Evolutionary conservation across 2,329 filamentous ascomycete genomes (phyloP), one percentile per base, ranked within the genome.

Genomic region (Lachnellula suecica): DNA sequence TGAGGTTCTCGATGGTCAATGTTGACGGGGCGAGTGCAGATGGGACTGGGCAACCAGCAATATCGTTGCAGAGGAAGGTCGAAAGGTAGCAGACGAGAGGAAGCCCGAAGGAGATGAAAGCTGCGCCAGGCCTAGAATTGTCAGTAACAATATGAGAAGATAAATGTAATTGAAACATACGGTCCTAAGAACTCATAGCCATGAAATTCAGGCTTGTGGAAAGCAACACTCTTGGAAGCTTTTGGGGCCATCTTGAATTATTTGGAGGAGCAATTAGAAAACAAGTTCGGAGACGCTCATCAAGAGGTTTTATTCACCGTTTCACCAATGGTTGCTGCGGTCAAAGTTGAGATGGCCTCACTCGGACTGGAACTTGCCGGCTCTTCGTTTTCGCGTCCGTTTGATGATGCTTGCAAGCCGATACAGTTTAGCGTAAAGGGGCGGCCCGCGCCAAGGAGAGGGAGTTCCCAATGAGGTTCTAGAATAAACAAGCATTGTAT

Each of bases 41-140:
- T 3, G 92, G 91, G 2, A 89, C 86, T 43, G 93, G 94, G 68
- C 94, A 97, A 53, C 94, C 93, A 8, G 90, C 87, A 58, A 95
- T 77, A 70, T 97, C 92, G 74, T 97, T 97, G 79, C 93, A 97
- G 64, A 87, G 77, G 67, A 97, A 96, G 43, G 85, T 80, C 67
- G 93, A 87, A 63, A 85, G 68, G 72, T 94, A 96, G 62, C 91
- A 82, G 59, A 92, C 79, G 38, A 91, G 55, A 0, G 93, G 93
- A 1, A 97, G 83, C 51, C 86, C 85, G 63, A 95, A 87, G 7
- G 88, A 88, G 65, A 97, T 89, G 56, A 74, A 80, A 55, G 87
- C 82, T 31, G 89, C 90, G 51, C 91, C 92, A 38, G 86, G 76
- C 49, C 91, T 95, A 46, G 41, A 10, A n/a, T 4, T 7, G 27